These are phyloP conservation scores for Saccharomyces pastorianus DNA, from an alignment of 1,139 yeast genomes.

Conservation along the genomic window DNA sequence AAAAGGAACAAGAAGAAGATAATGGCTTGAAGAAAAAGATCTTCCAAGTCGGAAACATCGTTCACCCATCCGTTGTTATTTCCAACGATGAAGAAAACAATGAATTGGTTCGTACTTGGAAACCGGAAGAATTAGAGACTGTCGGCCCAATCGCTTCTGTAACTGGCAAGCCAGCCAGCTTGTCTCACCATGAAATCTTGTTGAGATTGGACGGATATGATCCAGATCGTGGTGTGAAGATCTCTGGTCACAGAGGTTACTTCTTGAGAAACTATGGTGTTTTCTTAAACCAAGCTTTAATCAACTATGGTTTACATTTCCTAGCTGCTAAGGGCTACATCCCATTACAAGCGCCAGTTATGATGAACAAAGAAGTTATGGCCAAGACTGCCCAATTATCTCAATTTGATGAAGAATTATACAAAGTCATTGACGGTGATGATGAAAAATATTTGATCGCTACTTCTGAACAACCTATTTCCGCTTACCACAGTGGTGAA, in stretches of 20 bases:
- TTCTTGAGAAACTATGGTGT: conserved; percentile 93
- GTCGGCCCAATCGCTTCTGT: conserved; percentile 60
- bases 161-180: conserved; percentile 64
- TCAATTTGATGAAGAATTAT: conserved; percentile 94
- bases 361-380: conserved; percentile 99
- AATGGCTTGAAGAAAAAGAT: conserved; percentile 67
- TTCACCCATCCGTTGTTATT: conserved; percentile 82
- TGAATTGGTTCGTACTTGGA: conserved; percentile 80
- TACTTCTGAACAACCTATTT: conserved; percentile 97
- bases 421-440: conserved; percentile 92
- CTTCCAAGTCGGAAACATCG: conserved; percentile 85
- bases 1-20: conserved; percentile 74
- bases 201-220: conserved; percentile 95
- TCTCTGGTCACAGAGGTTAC: conserved; percentile 98
- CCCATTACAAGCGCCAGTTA: conserved; percentile 98
- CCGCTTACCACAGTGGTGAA: conserved; percentile 95
- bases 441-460: conserved; percentile 98
- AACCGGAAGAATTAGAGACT: conserved; percentile 54
- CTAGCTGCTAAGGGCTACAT: conserved; percentile 72
- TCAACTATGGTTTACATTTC: conserved; percentile 87
- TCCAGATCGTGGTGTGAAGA: conserved; percentile 97
- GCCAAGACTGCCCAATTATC: conserved; percentile 98
- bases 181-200: conserved; percentile 93
- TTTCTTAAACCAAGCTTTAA: conserved; percentile 93
- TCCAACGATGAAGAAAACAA: conserved; percentile 87